A percentile compares a stretch with the other conserved stretches of the same genome.
These are phyloP conservation scores for Bacidia gigantensis DNA, from an alignment of 495 filamentous ascomycete genomes.

Conservation along the genomic window DNA sequence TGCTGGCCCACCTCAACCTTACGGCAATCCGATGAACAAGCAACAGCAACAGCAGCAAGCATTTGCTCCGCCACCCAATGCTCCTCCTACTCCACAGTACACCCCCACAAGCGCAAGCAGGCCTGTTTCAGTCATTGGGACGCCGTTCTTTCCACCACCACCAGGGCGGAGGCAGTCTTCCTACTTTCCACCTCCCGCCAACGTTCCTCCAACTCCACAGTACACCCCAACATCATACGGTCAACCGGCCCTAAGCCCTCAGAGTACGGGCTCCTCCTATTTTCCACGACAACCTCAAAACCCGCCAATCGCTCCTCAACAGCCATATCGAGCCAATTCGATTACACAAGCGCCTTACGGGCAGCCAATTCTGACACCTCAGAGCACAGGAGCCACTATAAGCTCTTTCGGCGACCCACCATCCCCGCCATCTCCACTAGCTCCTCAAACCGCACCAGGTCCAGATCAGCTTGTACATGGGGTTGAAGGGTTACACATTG, in stretches of 20 bases:
- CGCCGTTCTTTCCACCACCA: background rate
- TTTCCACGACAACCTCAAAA: background rate
- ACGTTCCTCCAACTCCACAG: background rate
- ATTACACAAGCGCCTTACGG: background rate
- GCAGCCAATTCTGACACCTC: background rate
- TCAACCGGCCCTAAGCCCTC: background rate
- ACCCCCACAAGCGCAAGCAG: background rate
- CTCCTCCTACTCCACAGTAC: background rate
- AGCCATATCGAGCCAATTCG: background rate
- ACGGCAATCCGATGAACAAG: background rate
- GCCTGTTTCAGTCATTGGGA: background rate
- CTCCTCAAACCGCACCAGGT: background rate
- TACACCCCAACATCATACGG: constrained; percentile 1
- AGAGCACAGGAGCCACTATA: background rate
- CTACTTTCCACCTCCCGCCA: background rate
- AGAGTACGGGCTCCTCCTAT: background rate
- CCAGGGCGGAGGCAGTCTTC: background rate
- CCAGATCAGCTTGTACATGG: background rate
- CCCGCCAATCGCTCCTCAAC: background rate
- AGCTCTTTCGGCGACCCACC: background rate
- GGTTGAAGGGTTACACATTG: background rate
- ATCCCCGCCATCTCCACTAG: background rate
- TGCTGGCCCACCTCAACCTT: background rate
- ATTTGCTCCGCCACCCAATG: background rate
- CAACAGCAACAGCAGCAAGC: background rate